These are phyloP conservation scores for Letharia lupina DNA, from an alignment of 495 filamentous ascomycete genomes.

Conservation along the genomic window DNA sequence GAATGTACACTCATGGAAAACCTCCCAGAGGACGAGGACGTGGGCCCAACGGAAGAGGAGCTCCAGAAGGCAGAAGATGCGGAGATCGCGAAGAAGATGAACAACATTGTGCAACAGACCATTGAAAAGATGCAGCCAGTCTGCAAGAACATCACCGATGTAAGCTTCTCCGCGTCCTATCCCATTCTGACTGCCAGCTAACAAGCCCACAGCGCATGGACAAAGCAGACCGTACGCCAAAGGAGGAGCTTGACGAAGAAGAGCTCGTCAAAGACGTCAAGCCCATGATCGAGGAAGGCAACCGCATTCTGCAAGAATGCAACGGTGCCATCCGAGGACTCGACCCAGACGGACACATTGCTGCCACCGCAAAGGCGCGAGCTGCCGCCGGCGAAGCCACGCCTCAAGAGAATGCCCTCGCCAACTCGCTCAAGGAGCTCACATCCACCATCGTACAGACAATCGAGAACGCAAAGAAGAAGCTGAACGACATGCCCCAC, in stretches of 20 bases:
- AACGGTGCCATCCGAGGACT: slow-evolving; percentile 85
- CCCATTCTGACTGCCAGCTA: slow-evolving; percentile 20
- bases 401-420: slow-evolving; percentile 77
- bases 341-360: slow-evolving; percentile 80
- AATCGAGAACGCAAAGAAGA: slow-evolving; percentile 80
- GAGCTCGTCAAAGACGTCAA: slow-evolving; percentile 75
- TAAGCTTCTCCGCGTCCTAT: slow-evolving; percentile 33
- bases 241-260: slow-evolving; percentile 88
- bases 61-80: slow-evolving; percentile 54
- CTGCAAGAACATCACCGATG: slow-evolving; percentile 79
- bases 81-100: slow-evolving; percentile 72
- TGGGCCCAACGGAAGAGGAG: slow-evolving; percentile 38
- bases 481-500: slow-evolving; percentile 82
- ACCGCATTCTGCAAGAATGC: slow-evolving; percentile 73
- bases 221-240: slow-evolving; percentile 69
- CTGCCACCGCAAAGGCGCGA: slow-evolving; percentile 77
- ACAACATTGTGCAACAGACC: slow-evolving; percentile 62
- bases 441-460: slow-evolving; percentile 55
- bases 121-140: slow-evolving; percentile 77
- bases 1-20: slow-evolving; percentile 74
- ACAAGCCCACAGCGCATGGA: slow-evolving; percentile 55
- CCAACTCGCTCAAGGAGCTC: slow-evolving; percentile 72
- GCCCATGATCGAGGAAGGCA: slow-evolving; percentile 78
- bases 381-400: slow-evolving; percentile 73
- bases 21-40: slow-evolving; percentile 45